Evolutionary conservation across 257 asterid species (phyloP), one percentile per base, ranked within the genome.

Genomic region (Gynochthodes officinalis): DNA sequence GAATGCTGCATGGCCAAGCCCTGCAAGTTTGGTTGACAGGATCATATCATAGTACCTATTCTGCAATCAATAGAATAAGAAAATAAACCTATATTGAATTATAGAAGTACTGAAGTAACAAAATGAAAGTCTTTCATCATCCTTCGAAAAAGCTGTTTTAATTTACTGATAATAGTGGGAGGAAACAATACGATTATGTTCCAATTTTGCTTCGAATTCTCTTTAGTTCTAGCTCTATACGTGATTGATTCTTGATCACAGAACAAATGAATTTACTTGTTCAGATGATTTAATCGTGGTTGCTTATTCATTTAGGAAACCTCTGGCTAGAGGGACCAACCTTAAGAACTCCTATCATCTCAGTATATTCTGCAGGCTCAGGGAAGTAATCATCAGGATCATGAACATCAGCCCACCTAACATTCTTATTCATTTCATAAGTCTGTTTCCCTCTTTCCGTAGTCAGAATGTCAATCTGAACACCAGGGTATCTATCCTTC

Each of bases 401-500:
- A 63, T 79, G 90, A 9, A 62, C 96, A 78, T 67, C 70, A 78
- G 90, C 79, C 91, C 94, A 92, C 80, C 98, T 82, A 76, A 92
- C 98, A 70, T 92, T 92, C 83, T 92, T 92, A 43, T 92, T 92
- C 68, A 90, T 65, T 85, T 92, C 98, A 54, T 79, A 90, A 2
- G 77, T 30, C 84, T 90, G 98, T 43, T 92, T 92, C 54, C 97
- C 98, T 71, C 98, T 82, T 0, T 84, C 86, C 0, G 94, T 75
- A 0, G 98, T 69, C 46, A 92, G 43, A 8, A 90, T 44, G 49
- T 92, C 98, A 8, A 92, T 71, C 70, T 86, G 95, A 69, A 92
- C 93, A 6, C 98, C 98, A 4, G 97, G 98, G 48, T 90, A 92
- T 68, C 98, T 81, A 48, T 92, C 97, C 64, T 87, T 92, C 50